Base-by-base conservation (phyloP, 352 stramenopile genomes). In the Achlya hypogyna region DNA sequence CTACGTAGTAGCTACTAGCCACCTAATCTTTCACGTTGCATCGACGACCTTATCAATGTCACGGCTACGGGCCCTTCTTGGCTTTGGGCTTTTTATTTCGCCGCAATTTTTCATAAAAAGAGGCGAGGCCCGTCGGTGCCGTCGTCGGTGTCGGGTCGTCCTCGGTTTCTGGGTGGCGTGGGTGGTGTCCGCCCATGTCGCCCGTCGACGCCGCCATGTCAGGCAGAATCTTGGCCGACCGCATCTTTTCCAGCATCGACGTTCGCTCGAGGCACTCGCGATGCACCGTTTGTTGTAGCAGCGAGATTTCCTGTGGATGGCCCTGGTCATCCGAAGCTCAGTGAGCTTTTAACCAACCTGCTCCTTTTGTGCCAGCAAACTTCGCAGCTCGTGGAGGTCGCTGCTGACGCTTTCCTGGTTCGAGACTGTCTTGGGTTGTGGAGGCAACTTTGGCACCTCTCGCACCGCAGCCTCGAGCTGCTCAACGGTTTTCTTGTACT, bases 261-360 rank as follows among this genome's bases (percentile, higher is more conserved):
- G 83, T 93, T 16, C 84, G 77, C 69, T 93, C 84, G 28, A 93
- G 71, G 53, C 84, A 91, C 70, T 93, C 84, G 6, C 82, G 78
- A 71, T 93, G 83, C 63, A 93, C 84, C 0, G 84, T 93, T 38
- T 89, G 81, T 54, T 91, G 82, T 14, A 93, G 71, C 18, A 91
- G 68, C 9, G 69, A 23, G 20, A 93, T 91, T 68, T 93, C 84
- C 81, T 93, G 51, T 23, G 18, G 8, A 52, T 53, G 12, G 27
- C 35, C 5, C 1, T 51, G 14, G 22, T 51, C 35, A 38, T 64
- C 25, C 4, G 16, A 4, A 51, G 32, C 6, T 12, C 25, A 16
- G 14, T 54, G 23, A 16, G 6, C 49, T 6, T 54, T 14, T 3
- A 22, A 45, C n/a, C n/a, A 49, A 31, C 51, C 54, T 53, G n/a